A percentile compares a stretch with the other conserved stretches of the same genome.
Conservation (phyloP, 108 stramenopile genomes). For the Cyclotella sp. region DNA sequence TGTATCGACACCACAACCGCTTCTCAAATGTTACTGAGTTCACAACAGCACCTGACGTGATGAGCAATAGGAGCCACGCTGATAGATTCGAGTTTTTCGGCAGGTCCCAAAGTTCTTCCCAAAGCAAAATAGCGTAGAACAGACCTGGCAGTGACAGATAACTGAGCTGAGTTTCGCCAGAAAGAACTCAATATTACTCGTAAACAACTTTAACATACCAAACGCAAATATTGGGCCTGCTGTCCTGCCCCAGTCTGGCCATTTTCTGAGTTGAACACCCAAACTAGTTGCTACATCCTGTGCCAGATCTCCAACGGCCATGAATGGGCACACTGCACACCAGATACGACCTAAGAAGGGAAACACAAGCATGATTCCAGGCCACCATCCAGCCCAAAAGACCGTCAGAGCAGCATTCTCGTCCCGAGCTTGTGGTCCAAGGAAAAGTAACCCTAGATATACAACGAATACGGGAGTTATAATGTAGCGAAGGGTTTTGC, state of each 20-base stretch:
- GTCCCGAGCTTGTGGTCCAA: slow-evolving; percentile 47
- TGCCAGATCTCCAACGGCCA: slow-evolving; percentile 43
- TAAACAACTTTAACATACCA: not conserved
- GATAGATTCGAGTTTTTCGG: slow-evolving; percentile 35
- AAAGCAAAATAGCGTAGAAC: slow-evolving; percentile 46
- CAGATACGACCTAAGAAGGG: slow-evolving; percentile 50
- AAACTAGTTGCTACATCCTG: slow-evolving; percentile 32
- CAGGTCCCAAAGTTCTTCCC: slow-evolving; percentile 53
- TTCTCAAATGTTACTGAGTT: slow-evolving; percentile 38
- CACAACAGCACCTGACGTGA: slow-evolving; percentile 47
- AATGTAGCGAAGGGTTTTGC: slow-evolving; percentile 34
- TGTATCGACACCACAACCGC: slow-evolving; percentile 44
- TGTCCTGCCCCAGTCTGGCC: slow-evolving; percentile 44
- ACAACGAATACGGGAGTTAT: slow-evolving; percentile 35
- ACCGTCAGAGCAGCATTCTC: slow-evolving; percentile 46
- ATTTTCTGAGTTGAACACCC: slow-evolving; percentile 47
- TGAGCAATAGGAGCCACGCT: slow-evolving; percentile 41
- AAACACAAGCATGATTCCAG: slow-evolving; percentile 47
- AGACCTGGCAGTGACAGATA: slow-evolving; percentile 1
- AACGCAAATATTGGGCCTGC: slow-evolving; percentile 46
- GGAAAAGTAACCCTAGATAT: slow-evolving; percentile 18
- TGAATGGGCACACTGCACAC: slow-evolving; percentile 54
- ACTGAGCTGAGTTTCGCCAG: no score
- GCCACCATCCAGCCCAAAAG: slow-evolving; percentile 62
- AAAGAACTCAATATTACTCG: no score